Evolutionary conservation across 2,329 filamentous ascomycete species (phyloP).

Genomic region (Ascochyta fabae): DNA sequence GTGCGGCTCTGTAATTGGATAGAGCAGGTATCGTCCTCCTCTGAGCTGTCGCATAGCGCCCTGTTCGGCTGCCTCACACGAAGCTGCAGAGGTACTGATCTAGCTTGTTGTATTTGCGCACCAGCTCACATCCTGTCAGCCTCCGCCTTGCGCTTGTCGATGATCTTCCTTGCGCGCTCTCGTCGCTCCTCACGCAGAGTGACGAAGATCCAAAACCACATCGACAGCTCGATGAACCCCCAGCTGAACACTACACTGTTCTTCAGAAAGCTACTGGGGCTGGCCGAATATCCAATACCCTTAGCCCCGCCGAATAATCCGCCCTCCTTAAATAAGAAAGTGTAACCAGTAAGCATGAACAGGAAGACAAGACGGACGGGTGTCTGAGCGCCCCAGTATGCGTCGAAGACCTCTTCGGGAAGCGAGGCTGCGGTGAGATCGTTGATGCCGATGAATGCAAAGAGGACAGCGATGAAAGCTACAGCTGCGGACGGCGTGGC

Average conservation of each 20-base stretch:
- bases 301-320: constrained; percentile 52
- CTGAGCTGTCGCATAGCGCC: not conserved
- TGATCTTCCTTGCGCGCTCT: constrained; percentile 35
- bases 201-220: constrained; percentile 78
- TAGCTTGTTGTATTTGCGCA: not conserved
- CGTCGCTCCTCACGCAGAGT: constrained; percentile 47
- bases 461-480: constrained; percentile 71
- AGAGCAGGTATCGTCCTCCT: not conserved
- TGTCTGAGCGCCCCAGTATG: constrained; percentile 59
- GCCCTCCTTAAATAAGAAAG: constrained; percentile 65
- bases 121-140: constrained; percentile 26
- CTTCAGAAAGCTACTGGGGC: constrained; percentile 69
- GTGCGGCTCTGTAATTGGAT: not conserved
- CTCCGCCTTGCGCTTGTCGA: constrained; percentile 45
- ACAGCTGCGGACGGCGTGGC: constrained; percentile 72
- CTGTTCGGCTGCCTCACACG: not conserved
- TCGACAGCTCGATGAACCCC: constrained; percentile 80
- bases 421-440: constrained; percentile 57
- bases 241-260: constrained; percentile 87
- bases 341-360: constrained; percentile 67
- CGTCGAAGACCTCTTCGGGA: constrained; percentile 50
- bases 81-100: not conserved
- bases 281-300: constrained; percentile 32
- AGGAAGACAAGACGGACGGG: constrained; percentile 71
- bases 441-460: constrained; percentile 63